phyloP scores from a whole-genome alignment of 257 asterid species.

The Scutellaria galericulata region DNA sequence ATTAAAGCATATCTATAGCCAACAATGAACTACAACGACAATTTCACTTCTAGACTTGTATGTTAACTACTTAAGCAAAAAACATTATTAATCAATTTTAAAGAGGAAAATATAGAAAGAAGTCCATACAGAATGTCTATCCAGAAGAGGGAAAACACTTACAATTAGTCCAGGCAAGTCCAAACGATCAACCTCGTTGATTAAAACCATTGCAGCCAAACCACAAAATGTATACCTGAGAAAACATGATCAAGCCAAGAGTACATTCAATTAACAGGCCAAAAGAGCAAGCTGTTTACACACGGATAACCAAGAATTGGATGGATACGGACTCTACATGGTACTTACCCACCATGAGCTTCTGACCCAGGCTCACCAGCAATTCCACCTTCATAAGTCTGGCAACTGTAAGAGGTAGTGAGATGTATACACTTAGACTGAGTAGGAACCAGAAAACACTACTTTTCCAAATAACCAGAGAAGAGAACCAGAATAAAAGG shows the following conservation, averaged over 20 bases:
- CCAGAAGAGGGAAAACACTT: slow-evolving; percentile 39
- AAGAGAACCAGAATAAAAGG: slow-evolving; percentile 10
- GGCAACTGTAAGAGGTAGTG: slow-evolving; percentile 66
- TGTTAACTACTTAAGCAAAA: background rate
- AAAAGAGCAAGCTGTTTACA: slow-evolving; percentile 13
- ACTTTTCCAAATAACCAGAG: slow-evolving; percentile 22
- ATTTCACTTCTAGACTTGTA: background rate
- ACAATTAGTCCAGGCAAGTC: slow-evolving; percentile 80
- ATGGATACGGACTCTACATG: slow-evolving; percentile 19
- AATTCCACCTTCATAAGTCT: slow-evolving; percentile 98
- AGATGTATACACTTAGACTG: slow-evolving; percentile 11
- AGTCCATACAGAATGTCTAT: slow-evolving; percentile 3
- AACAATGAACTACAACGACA: background rate
- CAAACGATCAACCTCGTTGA: slow-evolving; percentile 78
- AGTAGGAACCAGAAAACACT: slow-evolving; percentile 6
- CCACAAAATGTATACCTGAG: slow-evolving; percentile 93
- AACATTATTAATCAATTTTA: background rate
- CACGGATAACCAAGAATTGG: slow-evolving; percentile 9
- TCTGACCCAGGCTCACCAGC: slow-evolving; percentile 95
- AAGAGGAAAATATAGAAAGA: slow-evolving; percentile 6
- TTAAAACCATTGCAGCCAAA: slow-evolving; percentile 93
- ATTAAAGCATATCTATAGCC: background rate
- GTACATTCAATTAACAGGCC: slow-evolving; percentile 29
- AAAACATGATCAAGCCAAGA: slow-evolving; percentile 34
- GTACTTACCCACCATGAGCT: slow-evolving; percentile 99